Evolutionary conservation across 2,329 filamentous ascomycete species (phyloP), one percentile per base, ranked within the genome.

Genomic region (Cytospora leucostoma): DNA sequence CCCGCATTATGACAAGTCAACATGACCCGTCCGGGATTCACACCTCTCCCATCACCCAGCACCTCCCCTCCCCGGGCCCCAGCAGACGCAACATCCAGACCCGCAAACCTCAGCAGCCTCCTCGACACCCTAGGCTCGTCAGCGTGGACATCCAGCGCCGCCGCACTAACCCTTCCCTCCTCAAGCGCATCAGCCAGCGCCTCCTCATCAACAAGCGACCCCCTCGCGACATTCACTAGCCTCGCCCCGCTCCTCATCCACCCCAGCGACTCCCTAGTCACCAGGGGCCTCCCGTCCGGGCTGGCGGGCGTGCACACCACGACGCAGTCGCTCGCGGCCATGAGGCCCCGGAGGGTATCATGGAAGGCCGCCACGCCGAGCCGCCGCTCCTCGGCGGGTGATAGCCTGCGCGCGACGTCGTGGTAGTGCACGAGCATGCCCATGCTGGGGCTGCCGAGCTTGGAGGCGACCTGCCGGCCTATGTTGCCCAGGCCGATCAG

Each of bases 401-500:
- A 27, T 27, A 77, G 69, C 67, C 85, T 82, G 66, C 82, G 77
- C 53, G 79, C 73, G 1, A 88, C 74, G 71, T 91, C 88, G 70
- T 83, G 79, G 71, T 90, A 91, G 63, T 81, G 75, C 40, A 92
- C 82, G 47, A 80, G 75, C 89, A 92, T 92, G 49, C 84, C 86
- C 67, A 91, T 88, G 0, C 83, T 84, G 0, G 78, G 67, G 51
- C 71, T 70, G 58, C 76, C 77, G 17, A 79, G 72, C 68, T 88
- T 89, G 53, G 82, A 83, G 55, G 87, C 89, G 21, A 92, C 81
- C 40, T 79, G 79, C 67, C 82, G 83, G 3, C 87, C 86, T 65
- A 89, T 87, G 65, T 88, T 86, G 3, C 89, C 89, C 2, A 92
- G 79, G 0, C 90, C 90, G 33, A 93, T 82, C 34, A 92, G 80